A percentile compares a stretch with the other conserved stretches of the same genome.
phyloP scores from a whole-genome alignment of 805 yeast genomes.

The Cyberlindnera samutprakarnensis region DNA sequence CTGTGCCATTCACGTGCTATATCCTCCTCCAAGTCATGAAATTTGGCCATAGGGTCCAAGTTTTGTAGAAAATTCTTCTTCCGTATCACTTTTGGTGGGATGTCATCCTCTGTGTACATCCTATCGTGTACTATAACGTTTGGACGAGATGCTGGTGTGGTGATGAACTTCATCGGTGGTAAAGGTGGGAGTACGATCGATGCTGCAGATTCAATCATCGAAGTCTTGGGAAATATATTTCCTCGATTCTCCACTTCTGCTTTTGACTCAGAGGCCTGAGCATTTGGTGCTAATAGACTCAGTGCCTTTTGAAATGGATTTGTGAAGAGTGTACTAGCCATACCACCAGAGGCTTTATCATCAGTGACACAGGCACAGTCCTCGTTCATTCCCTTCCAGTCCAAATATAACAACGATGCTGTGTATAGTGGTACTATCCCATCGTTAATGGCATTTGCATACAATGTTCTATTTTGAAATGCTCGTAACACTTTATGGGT shows the following conservation, averaged over 20 bases:
- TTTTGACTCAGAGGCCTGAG: slow-evolving; percentile 4
- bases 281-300: slow-evolving; percentile 33
- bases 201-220: slow-evolving; percentile 64
- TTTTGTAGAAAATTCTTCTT: slow-evolving; percentile 23
- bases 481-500: slow-evolving; percentile 48
- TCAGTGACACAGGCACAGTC: not conserved
- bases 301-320: slow-evolving; percentile 40
- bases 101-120: slow-evolving; percentile 44
- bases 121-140: slow-evolving; percentile 63
- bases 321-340: slow-evolving; percentile 22
- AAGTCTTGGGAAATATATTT: slow-evolving; percentile 48
- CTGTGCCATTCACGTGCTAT: slow-evolving; percentile 67
- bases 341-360: slow-evolving; percentile 8
- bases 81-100: slow-evolving; percentile 27
- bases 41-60: slow-evolving; percentile 29
- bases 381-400: slow-evolving; percentile 29
- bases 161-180: slow-evolving; percentile 53
- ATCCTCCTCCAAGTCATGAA: slow-evolving; percentile 49
- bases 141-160: slow-evolving; percentile 54
- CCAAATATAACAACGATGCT: slow-evolving; percentile 58
- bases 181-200: slow-evolving; percentile 62
- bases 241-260: slow-evolving; percentile 6
- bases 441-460: slow-evolving; percentile 72
- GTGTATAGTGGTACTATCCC: slow-evolving; percentile 80
- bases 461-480: slow-evolving; percentile 60